These are phyloP conservation scores for Sorghum bicolor DNA, from an alignment of 176 grass and related monocot species.

Conservation along the genomic window Sorghum_bicolor_NCBIv3 NC_012879.2:2062501-2063000, in stretches of 20 bases:
- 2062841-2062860: background rate
- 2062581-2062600: background rate
- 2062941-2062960: background rate
- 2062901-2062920: slow-evolving; percentile 9
- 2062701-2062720: background rate
- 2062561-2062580: background rate
- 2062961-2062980: background rate
- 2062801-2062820: background rate
- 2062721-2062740: background rate
- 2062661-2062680: background rate
- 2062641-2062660: background rate
- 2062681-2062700: background rate
- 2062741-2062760: background rate
- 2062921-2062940: background rate
- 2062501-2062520: background rate
- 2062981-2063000: no score
- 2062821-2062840: background rate
- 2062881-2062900: background rate
- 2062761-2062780: background rate
- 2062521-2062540: background rate
- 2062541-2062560: background rate
- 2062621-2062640: background rate
- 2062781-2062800: background rate
- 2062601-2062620: background rate
- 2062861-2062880: background rate